Conservation (phyloP, 1,139 yeast species). For the Lodderomyces beijingensis region DNA sequence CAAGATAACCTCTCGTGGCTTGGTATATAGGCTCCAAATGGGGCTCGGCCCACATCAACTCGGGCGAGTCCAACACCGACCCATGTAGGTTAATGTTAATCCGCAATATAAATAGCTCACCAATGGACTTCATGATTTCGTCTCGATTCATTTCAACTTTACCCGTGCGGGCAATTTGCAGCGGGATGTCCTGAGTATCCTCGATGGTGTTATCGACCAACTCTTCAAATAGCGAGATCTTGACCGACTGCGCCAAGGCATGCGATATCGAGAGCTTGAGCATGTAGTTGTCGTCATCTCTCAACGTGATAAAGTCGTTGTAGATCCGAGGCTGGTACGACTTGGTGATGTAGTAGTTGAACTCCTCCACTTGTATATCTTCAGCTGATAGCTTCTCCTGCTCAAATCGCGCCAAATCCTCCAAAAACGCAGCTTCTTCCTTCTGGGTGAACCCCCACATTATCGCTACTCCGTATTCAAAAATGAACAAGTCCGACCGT, state of each 20-base stretch:
- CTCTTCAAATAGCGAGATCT: conserved; percentile 91
- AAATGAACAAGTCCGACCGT: conserved; percentile 76
- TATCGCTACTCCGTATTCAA: conserved; percentile 92
- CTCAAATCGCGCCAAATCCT: conserved; percentile 83
- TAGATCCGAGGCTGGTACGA: conserved; percentile 93
- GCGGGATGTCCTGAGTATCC: conserved; percentile 95
- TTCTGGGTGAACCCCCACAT: conserved; percentile 89
- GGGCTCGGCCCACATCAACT: conserved; percentile 98
- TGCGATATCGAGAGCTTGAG: conserved; percentile 83
- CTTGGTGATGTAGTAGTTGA: conserved; percentile 88
- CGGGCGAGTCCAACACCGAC: conserved; percentile 92
- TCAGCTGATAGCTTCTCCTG: conserved; percentile 85
- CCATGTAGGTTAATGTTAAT: conserved; percentile 93
- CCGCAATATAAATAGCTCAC: conserved; percentile 86
- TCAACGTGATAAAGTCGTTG: conserved; percentile 86
- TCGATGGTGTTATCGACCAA: conserved; percentile 93
- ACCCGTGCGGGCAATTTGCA: conserved; percentile 90
- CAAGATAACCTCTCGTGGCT: conserved; percentile 91
- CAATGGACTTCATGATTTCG: conserved; percentile 94
- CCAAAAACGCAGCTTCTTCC: conserved; percentile 80
- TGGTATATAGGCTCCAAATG: conserved; percentile 95
- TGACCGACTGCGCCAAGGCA: conserved; percentile 89
- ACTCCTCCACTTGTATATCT: conserved; percentile 90
- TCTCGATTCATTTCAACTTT: conserved; percentile 91
- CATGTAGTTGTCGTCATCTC: conserved; percentile 91